Conservation (phyloP, 140 eudicot genomes). For the Stevia rebaudiana region DNA sequence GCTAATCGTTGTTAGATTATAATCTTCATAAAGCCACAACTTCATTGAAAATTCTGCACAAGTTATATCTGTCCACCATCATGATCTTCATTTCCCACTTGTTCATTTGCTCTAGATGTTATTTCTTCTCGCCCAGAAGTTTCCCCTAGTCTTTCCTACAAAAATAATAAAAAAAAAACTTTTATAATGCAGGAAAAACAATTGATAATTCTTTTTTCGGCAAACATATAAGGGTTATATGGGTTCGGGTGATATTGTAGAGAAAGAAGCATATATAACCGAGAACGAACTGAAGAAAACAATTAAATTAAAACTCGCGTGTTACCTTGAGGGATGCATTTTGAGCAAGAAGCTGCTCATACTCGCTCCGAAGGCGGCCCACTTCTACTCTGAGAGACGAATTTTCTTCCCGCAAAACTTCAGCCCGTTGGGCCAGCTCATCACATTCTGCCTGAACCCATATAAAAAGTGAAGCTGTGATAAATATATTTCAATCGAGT, state of each 20-base stretch:
- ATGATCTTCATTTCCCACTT: conserved; percentile 31
- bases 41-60: conserved; percentile 37
- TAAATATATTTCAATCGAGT: background rate
- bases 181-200: background rate
- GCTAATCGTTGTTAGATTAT: conserved; percentile 47
- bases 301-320: background rate
- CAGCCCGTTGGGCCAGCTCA: conserved; percentile 93
- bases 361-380: conserved; percentile 57
- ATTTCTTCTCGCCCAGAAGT: conserved; percentile 41
- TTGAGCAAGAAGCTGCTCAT: conserved; percentile 74
- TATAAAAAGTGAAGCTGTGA: background rate
- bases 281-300: background rate
- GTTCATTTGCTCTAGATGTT: conserved; percentile 48
- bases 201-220: too few species aligned
- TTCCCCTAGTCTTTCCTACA: conserved; percentile 76
- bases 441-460: conserved; percentile 81
- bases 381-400: conserved; percentile 72
- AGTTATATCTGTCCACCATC: conserved; percentile 39
- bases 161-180: background rate
- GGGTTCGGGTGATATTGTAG: background rate
- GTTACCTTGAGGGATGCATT: conserved; percentile 79
- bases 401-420: conserved; percentile 71
- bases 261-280: background rate
- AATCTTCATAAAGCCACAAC: conserved; percentile 23
- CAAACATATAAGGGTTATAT: background rate